phyloP scores from a whole-genome alignment of 768 basidiomycete genomes.

The Kwoniella mangroviensis region DNA sequence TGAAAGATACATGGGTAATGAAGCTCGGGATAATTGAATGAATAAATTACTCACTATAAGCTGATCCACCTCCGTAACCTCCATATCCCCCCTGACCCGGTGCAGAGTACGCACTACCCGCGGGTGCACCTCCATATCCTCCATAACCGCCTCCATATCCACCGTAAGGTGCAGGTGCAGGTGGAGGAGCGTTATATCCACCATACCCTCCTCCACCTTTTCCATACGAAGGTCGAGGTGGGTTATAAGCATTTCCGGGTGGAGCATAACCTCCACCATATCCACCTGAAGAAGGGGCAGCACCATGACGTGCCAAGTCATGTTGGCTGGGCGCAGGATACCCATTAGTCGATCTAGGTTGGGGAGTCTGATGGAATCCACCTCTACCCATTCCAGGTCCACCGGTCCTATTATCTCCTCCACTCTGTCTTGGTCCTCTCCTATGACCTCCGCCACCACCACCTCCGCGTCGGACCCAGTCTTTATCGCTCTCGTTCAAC shows the following conservation, averaged over 20 bases:
- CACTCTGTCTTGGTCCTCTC: slow-evolving; percentile 35
- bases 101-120: slow-evolving; percentile 15
- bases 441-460: slow-evolving; percentile 43
- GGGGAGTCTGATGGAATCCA: slow-evolving; percentile 19
- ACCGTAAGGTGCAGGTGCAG: slow-evolving; percentile 10
- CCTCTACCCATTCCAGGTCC: slow-evolving; percentile 39
- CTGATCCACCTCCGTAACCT: slow-evolving; percentile 25
- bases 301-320: slow-evolving; percentile 22
- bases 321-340: slow-evolving; percentile 19
- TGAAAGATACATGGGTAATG: too few relatives aligned
- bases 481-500: slow-evolving; percentile 73
- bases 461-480: slow-evolving; percentile 65
- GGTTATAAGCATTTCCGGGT: slow-evolving; percentile 14
- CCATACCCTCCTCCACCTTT: slow-evolving; percentile 39
- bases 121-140: slow-evolving; percentile 15
- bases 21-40: too few relatives aligned
- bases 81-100: slow-evolving; percentile 34
- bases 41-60: slow-evolving; percentile 16
- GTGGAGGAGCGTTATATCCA: slow-evolving; percentile 40
- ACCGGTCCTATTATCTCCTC: slow-evolving; percentile 20
- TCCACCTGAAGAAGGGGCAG: slow-evolving; percentile 30
- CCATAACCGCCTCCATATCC: slow-evolving; percentile 10
- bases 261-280: slow-evolving; percentile 50
- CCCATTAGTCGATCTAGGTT: slow-evolving; percentile 21
- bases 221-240: slow-evolving; percentile 6